Evolutionary conservation across 2,329 filamentous ascomycete species (phyloP).

Genomic region (Trichophyton rubrum): DNA sequence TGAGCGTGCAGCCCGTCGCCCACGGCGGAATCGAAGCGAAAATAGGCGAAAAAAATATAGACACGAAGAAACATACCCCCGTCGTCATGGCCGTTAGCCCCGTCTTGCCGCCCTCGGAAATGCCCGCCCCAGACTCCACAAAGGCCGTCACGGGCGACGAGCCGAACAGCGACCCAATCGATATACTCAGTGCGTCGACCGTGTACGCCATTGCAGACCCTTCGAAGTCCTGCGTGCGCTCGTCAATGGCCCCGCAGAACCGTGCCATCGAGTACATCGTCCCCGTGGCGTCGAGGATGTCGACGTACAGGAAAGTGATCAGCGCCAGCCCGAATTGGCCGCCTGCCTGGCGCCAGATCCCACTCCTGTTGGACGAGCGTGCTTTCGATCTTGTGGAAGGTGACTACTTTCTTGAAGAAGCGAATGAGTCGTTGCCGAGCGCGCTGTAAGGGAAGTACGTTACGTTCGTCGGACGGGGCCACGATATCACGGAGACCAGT

Average conservation of each 20-base stretch:
- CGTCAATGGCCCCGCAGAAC: constrained; percentile 68
- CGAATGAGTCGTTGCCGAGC: constrained; percentile 56
- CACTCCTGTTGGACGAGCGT: constrained; percentile 62
- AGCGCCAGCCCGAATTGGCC: constrained; percentile 71
- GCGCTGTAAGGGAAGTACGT: constrained; percentile 68
- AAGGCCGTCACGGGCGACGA: constrained; percentile 74
- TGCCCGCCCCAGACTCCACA: constrained; percentile 79
- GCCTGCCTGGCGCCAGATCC: constrained; percentile 54
- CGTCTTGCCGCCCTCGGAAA: constrained; percentile 74
- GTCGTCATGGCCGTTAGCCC: constrained; percentile 70
- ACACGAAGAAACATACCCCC: constrained; percentile 73
- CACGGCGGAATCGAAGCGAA: constrained; percentile 81
- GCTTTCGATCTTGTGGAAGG: constrained; percentile 63
- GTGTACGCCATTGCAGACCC: constrained; percentile 73
- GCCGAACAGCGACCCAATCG: constrained; percentile 66
- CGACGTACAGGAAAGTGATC: constrained; percentile 81
- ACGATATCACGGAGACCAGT: constrained; percentile 76
- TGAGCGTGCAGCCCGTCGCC: constrained; percentile 78
- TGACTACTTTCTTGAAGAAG: constrained; percentile 80
- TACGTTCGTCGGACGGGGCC: constrained; percentile 63
- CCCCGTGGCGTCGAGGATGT: constrained; percentile 76
- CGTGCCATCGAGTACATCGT: constrained; percentile 84
- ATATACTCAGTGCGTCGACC: constrained; percentile 68
- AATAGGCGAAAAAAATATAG: constrained; percentile 80
- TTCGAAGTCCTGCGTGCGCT: constrained; percentile 75